A percentile compares a stretch with the other conserved stretches of the same genome.
Conservation (phyloP, 192 early-diverging fungal species). For the Chytriomyces sp. region DNA sequence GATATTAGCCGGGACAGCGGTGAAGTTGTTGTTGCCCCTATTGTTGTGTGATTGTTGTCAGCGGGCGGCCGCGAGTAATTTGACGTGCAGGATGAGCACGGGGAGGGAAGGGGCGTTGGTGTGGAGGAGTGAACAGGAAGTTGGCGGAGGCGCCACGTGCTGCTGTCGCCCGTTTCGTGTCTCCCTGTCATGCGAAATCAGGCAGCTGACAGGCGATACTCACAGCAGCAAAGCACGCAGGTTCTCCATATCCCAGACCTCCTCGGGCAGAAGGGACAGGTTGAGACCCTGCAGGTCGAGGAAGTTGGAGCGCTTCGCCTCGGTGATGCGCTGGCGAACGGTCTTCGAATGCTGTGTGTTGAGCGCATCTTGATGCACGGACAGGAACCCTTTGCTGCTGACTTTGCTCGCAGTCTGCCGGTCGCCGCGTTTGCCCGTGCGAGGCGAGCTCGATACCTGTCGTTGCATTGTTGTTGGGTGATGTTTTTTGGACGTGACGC, state of each 20-base stretch:
- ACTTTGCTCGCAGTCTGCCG: neutral
- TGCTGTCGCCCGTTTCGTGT: neutral
- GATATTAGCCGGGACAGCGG: slow-evolving; percentile 39
- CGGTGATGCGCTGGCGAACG: slow-evolving; percentile 43
- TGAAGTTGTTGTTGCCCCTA: slow-evolving; percentile 46
- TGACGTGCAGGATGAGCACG: neutral
- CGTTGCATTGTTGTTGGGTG: neutral
- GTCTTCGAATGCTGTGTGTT: slow-evolving; percentile 40
- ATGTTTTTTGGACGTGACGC: too few species aligned
- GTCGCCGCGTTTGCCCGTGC: slow-evolving; percentile 30
- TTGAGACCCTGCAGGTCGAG: slow-evolving; percentile 42
- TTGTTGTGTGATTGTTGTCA: neutral
- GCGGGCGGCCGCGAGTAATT: neutral
- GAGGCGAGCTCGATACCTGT: slow-evolving; percentile 8
- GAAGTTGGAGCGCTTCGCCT: slow-evolving; percentile 41
- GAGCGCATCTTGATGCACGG: slow-evolving; percentile 12
- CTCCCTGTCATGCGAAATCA: too few species aligned
- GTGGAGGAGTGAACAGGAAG: neutral
- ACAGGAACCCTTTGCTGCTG: neutral
- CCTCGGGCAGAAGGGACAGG: slow-evolving; percentile 39
- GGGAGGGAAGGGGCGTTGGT: neutral
- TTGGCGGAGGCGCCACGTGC: neutral
- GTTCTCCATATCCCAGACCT: slow-evolving; percentile 35
- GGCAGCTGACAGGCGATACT: slow-evolving; percentile 2
- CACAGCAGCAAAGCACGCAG: slow-evolving; percentile 45